Conservation (phyloP, 2,329 filamentous ascomycete genomes). For the Nemania sp. region DNA sequence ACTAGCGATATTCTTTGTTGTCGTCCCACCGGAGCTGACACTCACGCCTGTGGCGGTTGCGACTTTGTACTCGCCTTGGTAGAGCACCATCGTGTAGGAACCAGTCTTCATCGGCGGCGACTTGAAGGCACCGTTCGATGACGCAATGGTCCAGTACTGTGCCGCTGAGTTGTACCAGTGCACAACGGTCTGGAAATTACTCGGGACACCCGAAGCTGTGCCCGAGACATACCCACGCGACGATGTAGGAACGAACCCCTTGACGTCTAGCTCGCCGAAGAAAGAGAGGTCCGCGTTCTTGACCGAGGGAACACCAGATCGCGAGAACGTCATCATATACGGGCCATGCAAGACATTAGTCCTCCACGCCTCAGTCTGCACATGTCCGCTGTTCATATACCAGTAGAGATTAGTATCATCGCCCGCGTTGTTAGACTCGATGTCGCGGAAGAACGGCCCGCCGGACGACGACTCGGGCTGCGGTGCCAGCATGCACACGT, state of each 20-base stretch:
- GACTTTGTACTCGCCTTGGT: constrained; percentile 69
- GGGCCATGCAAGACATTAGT: constrained; percentile 72
- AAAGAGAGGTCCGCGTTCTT: constrained; percentile 66
- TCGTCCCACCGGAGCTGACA: constrained; percentile 64
- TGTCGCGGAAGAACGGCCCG: constrained; percentile 75
- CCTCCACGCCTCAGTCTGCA: constrained; percentile 70
- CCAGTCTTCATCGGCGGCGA: constrained; percentile 25
- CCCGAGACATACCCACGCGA: constrained; percentile 70
- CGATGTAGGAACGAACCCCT: constrained; percentile 67
- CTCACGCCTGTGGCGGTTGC: constrained; percentile 59
- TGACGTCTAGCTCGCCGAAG: constrained; percentile 68
- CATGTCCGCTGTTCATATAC: constrained; percentile 76
- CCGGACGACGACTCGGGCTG: constrained; percentile 71
- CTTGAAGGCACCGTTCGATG: constrained; percentile 67
- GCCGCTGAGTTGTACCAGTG: constrained; percentile 74
- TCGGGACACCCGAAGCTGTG: constrained; percentile 68
- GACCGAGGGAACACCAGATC: constrained; percentile 64
- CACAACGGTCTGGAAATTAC: constrained; percentile 66
- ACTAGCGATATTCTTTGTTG: constrained; percentile 62
- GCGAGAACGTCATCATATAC: constrained; percentile 71
- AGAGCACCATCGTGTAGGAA: constrained; percentile 65
- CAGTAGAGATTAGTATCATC: constrained; percentile 70
- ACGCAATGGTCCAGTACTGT: constrained; percentile 74
- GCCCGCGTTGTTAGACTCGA: constrained; percentile 73
- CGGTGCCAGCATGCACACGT: constrained; percentile 72